Evolutionary conservation across 371 early-diverging fungal genomes (phyloP), one percentile per base, ranked within the genome.

Genomic region (Mortierella sp.): DNA sequence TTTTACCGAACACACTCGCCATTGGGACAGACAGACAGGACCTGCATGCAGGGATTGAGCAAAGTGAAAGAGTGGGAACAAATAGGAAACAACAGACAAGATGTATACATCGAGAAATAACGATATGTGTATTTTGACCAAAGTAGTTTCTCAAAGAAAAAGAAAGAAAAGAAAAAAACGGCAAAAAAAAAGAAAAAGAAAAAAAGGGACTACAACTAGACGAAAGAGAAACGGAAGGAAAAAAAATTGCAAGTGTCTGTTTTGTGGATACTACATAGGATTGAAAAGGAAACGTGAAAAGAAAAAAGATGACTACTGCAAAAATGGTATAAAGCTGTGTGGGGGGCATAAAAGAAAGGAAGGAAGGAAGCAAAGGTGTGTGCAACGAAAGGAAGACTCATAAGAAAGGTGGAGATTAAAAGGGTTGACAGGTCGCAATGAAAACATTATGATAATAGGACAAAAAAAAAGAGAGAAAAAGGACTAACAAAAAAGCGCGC

Each of bases 321-420:
- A 18, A 18, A 63, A 65, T 72, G 65, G 68, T 72, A 71, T 75
- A 80, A 60, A 70, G 44, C 12, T 32, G 32, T 16, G 32, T 63
- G 63, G 63, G 60, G 14, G 63, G 63, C 63, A 14, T 63, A 76
- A 72, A 76, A 43, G 51, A 72, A 27, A 74, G 27, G 55, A 58
- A 49, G 43, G 71, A 49, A 32, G 32, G 11, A 35, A 35, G 43
- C 6, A 1, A 24, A 8, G 35, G 27, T 18, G 55, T 16, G 48
- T 43, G 29, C n/a, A 48, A 55, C 14, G 56, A 76, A 49, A 77
- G 16, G 60, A 56, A 60, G n/a, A 79, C 43, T 51, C 51, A 6
- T 51, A 51, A 51, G 41, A 41, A 51, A 18, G 18, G 49, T 51
- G 51, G 21, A 49, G 49, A 49, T 49, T 49, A 49, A 16, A 49